Evolutionary conservation across 768 basidiomycete genomes (phyloP).

Genomic region (Termitomyces sp.): DNA sequence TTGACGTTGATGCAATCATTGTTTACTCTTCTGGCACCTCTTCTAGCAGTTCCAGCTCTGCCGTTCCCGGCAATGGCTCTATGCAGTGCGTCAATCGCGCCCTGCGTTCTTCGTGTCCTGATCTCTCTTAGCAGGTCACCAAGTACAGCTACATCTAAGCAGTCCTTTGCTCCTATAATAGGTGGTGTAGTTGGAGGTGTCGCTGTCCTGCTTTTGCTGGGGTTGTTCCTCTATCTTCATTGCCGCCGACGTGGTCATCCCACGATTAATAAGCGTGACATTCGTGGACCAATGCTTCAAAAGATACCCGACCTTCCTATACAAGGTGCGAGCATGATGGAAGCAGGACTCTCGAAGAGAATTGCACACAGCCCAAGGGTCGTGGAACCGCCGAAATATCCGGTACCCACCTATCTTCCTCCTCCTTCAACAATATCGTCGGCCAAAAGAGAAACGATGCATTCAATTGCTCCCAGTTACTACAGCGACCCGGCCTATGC

Average conservation of each 20-base stretch:
- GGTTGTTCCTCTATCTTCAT: conserved; percentile 23
- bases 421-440: not conserved
- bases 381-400: conserved; percentile 13
- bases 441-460: conserved; percentile 14
- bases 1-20: conserved; percentile 41
- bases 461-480: conserved; percentile 38
- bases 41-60: not conserved
- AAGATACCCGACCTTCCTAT: conserved; percentile 31
- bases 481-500: conserved; percentile 27
- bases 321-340: conserved; percentile 26
- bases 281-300: conserved; percentile 17
- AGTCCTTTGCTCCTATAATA: conserved; percentile 5
- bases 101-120: not conserved
- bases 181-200: conserved; percentile 22
- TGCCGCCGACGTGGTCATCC: conserved; percentile 12
- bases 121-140: conserved; percentile 1
- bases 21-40: conserved; percentile 27
- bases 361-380: not conserved
- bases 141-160: not conserved
- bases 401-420: conserved; percentile 22
- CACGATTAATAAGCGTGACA: conserved; percentile 18
- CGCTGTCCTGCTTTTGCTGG: conserved; percentile 19
- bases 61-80: not conserved
- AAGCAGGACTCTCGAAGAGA: conserved; percentile 19
- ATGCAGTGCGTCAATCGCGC: not conserved